Percentiles rank a stretch among this genome's conserved stretches.
These are phyloP conservation scores for Ceratobasidium sp. DNA, from an alignment of 1,284 basidiomycete genomes.

Conservation along the genomic window DNA sequence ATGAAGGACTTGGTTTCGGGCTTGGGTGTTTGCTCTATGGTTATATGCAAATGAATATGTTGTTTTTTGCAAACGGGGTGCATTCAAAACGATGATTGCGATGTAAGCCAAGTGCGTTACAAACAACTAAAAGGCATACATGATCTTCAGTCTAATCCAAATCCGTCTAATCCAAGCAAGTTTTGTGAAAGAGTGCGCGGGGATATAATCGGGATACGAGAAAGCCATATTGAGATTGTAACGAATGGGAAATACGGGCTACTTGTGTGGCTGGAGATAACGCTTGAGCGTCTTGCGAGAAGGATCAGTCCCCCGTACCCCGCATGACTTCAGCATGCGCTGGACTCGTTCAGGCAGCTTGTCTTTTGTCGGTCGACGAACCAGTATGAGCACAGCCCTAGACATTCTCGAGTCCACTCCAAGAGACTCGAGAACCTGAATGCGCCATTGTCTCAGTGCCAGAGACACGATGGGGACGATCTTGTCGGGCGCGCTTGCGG, in stretches of 20 bases:
- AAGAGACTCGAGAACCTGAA: conserved; percentile 39
- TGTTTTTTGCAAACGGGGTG: conserved; percentile 21
- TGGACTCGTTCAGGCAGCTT: conserved; percentile 12
- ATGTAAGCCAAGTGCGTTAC: not conserved
- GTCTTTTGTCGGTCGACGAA: conserved; percentile 14
- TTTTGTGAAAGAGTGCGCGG: not conserved
- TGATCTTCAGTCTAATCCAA: not conserved
- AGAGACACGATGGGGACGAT: conserved; percentile 41
- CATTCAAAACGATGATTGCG: not conserved
- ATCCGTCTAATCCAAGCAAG: conserved; percentile 11
- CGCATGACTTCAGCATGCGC: conserved; percentile 31
- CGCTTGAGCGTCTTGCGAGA: conserved; percentile 25
- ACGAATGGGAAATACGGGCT: not conserved
- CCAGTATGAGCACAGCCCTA: conserved; percentile 5
- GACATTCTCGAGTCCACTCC: not conserved
- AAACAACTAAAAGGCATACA: not conserved
- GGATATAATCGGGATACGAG: not conserved
- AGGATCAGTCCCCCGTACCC: conserved; percentile 17
- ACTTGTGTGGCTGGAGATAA: conserved; percentile 16
- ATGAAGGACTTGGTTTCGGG: conserved; percentile 49
- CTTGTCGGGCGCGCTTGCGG: conserved; percentile 32
- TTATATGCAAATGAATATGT: not conserved
- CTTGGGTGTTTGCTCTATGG: not conserved
- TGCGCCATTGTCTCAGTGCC: conserved; percentile 40
- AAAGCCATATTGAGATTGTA: too few relatives aligned